Conservation (phyloP, 1,139 yeast genomes). For the Zygoascus sp. region DNA sequence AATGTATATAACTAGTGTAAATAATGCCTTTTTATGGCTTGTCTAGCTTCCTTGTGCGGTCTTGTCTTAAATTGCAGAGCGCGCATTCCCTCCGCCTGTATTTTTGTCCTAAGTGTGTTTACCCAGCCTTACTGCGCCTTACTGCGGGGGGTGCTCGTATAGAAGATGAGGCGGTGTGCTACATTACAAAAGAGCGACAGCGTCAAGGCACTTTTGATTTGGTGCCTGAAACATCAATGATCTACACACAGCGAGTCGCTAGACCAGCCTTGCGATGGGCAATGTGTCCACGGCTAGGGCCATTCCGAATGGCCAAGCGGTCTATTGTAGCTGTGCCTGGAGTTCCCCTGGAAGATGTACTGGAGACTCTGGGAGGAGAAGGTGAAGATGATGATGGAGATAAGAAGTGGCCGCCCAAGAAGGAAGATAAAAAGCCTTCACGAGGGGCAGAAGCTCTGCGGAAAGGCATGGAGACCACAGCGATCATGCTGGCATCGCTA, state of each 20-base stretch:
- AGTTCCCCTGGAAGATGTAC: constrained; percentile 8
- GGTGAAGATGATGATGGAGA: constrained; percentile 5
- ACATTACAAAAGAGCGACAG: too few species aligned
- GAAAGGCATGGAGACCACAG: constrained; percentile 67
- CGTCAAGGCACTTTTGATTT: too few species aligned
- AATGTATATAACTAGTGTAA: background rate
- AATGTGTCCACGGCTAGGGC: background rate
- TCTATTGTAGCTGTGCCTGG: constrained; percentile 6
- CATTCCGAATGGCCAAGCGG: background rate
- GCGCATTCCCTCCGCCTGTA: too few species aligned
- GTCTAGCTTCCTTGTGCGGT: background rate
- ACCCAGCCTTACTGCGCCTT: too few species aligned
- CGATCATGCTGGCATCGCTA: constrained; percentile 71
- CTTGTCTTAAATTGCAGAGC: background rate
- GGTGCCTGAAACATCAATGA: background rate
- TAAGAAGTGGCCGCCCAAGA: background rate
- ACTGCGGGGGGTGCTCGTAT: too few species aligned
- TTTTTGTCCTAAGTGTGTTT: too few species aligned
- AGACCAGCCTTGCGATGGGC: constrained; percentile 1
- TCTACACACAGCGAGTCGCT: background rate
- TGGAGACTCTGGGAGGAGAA: constrained; percentile 5
- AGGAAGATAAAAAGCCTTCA: constrained; percentile 1
- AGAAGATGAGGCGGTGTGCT: too few species aligned
- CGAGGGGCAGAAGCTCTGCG: constrained; percentile 31
- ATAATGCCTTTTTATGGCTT: background rate